phyloP scores from a whole-genome alignment of 2,329 filamentous ascomycete species.

The Alternaria novae-zelandiae region DNA sequence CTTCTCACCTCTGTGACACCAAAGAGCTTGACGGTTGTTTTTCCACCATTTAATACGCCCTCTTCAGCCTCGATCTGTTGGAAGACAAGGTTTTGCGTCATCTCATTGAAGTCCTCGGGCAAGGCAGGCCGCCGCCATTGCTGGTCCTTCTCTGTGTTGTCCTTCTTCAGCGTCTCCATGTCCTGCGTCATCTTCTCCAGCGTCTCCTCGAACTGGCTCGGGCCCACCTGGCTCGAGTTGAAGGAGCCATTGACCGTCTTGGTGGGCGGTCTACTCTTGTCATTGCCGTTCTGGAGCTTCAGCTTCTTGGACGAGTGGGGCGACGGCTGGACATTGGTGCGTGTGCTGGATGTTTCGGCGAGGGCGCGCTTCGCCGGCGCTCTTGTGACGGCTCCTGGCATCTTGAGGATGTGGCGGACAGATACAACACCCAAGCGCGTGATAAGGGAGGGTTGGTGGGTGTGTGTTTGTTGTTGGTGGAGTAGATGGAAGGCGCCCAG shows the following conservation, averaged over 20 bases:
- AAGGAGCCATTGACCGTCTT: slow-evolving; percentile 65
- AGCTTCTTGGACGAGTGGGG: slow-evolving; percentile 75
- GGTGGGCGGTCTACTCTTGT: slow-evolving; percentile 67
- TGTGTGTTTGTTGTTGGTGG: slow-evolving; percentile 23
- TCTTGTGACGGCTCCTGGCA: slow-evolving; percentile 42
- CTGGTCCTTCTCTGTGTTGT: slow-evolving; percentile 91
- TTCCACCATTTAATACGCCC: slow-evolving; percentile 78
- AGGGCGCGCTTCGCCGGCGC: slow-evolving; percentile 56
- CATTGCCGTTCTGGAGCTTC: slow-evolving; percentile 71
- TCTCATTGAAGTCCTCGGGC: slow-evolving; percentile 63
- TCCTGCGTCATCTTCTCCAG: slow-evolving; percentile 96
- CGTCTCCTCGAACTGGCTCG: slow-evolving; percentile 94
- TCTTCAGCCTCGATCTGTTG: slow-evolving; percentile 97
- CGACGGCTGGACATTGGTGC: slow-evolving; percentile 53
- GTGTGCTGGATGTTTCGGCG: slow-evolving; percentile 53
- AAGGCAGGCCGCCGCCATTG: slow-evolving; percentile 78
- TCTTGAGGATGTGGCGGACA: slow-evolving; percentile 15
- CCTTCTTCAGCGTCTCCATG: slow-evolving; percentile 82
- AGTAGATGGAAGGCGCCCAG: slow-evolving; percentile 26
- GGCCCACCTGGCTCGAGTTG: slow-evolving; percentile 74
- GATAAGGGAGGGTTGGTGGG: background rate
- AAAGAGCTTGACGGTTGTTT: slow-evolving; percentile 85
- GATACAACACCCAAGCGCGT: background rate
- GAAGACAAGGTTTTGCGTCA: slow-evolving; percentile 77
- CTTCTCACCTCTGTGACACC: slow-evolving; percentile 79